Percentiles rank a stretch among this genome's conserved stretches.
phyloP scores from a whole-genome alignment of 352 stramenopile genomes.

The Phytopythium montanum region DNA sequence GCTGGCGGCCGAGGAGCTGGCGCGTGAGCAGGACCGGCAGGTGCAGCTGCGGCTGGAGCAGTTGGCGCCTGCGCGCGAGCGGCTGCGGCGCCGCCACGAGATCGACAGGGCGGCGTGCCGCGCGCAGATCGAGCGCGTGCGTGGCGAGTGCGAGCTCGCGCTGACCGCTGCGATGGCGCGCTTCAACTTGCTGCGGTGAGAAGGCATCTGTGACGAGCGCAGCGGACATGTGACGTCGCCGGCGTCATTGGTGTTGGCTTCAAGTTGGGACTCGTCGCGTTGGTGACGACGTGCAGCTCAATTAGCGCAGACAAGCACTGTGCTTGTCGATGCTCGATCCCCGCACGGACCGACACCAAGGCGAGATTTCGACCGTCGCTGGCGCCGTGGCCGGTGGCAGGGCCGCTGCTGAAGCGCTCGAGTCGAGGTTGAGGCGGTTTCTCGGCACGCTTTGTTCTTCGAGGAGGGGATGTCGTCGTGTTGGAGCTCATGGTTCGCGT shows the following conservation, averaged over 20 bases:
- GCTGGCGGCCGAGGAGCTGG: constrained; percentile 56
- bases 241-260: not conserved
- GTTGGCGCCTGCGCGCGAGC: constrained; percentile 32
- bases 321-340: no score
- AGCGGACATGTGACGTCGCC: not conserved
- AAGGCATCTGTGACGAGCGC: not conserved
- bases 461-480: no score
- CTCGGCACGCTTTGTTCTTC: no score
- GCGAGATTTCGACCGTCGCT: no score
- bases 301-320: no score
- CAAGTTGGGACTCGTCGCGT: no score
- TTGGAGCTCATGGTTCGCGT: no score
- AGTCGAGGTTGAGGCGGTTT: no score
- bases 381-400: no score
- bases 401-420: no score
- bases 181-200: constrained; percentile 68
- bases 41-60: constrained; percentile 47
- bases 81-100: constrained; percentile 49
- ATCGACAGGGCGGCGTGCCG: constrained; percentile 49
- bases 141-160: constrained; percentile 58
- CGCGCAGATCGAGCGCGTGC: constrained; percentile 58
- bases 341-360: no score
- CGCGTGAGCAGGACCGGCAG: constrained; percentile 58
- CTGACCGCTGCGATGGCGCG: constrained; percentile 59
- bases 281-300: no score